phyloP scores from a whole-genome alignment of 2,329 filamentous ascomycete genomes.

The Seiridium unicorne region DNA sequence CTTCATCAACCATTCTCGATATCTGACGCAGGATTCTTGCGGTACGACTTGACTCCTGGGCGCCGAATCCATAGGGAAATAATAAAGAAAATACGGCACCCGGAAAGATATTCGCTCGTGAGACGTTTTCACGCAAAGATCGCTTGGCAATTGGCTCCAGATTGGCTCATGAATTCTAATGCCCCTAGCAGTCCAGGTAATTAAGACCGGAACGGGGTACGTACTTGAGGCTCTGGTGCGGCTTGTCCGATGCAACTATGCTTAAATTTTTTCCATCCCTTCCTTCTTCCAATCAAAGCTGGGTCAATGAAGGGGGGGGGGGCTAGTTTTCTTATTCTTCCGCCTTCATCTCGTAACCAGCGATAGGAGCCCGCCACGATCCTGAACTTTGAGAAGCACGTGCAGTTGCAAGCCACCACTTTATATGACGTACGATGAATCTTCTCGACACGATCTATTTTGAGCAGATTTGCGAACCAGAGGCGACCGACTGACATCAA shows the following conservation, averaged over 20 bases:
- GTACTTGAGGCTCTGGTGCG: no score
- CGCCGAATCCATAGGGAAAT: background rate
- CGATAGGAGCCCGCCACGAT: no score
- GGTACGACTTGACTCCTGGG: conserved; percentile 4
- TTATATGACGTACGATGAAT: conserved; percentile 20
- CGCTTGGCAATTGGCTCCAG: background rate
- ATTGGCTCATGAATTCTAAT: background rate
- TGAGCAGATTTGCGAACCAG: background rate
- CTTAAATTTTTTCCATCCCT: no score
- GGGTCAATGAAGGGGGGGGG: no score
- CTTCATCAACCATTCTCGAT: background rate
- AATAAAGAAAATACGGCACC: background rate
- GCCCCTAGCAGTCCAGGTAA: no score
- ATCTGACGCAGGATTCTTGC: background rate
- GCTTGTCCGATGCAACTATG: no score
- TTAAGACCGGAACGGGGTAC: no score
- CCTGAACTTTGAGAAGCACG: background rate
- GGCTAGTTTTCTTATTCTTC: no score
- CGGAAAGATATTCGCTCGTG: no score
- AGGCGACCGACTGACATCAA: no score
- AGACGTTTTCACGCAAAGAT: background rate
- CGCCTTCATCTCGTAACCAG: no score
- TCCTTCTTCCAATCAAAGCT: no score
- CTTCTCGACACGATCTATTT: background rate
- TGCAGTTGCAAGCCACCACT: background rate